Evolutionary conservation across 139 green algal species (phyloP), one percentile per base, ranked within the genome.

Genomic region (Chlamydomonas incerta): DNA sequence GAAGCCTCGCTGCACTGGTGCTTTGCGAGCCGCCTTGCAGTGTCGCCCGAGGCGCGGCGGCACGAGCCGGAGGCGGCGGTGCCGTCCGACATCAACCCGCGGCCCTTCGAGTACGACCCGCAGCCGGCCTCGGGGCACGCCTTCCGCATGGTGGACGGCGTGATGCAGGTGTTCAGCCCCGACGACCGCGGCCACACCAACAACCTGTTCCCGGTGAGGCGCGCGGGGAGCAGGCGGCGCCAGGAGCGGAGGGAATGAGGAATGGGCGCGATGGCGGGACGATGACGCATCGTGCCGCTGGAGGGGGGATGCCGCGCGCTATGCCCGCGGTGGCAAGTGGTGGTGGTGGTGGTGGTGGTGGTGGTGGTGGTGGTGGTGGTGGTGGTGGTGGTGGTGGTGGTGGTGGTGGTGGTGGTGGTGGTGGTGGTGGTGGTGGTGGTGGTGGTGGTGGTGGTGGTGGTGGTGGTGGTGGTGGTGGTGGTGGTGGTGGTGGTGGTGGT

Each of bases 81-180:
- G 0, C 92, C 94, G 23, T 88, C 60, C 11, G 90, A 95, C 20
- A 65, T 96, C 52, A 67, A 82, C 47, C 82, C 89, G 0, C 81
- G 96, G 57, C 95, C 94, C 55, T 95, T 98, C 70, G 52, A 74
- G 34, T 98, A 95, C 91, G 58, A 62, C 33, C 92, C 92, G 28
- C 83, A 93, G 72, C 90, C 93, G 0, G 17, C 35, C 18, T 89
- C 82, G 20, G 71, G 87, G 37, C 90, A 95, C 68, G 75, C 88
- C 15, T 98, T 95, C 83, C 79, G 87, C 67, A 98, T 99, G 94
- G 90, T 96, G 37, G 92, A 98, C 68, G 98, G 98, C n/a, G 95
- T 99, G 46, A 91, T 98, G 86, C 82, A 90, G 6, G 93, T 99
- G 57, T 85, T 33, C 66, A 67, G 80, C 8, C 50, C 50, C 3